Conservation (phyloP, 352 stramenopile species). For the Phytophthora pinifolia region DNA sequence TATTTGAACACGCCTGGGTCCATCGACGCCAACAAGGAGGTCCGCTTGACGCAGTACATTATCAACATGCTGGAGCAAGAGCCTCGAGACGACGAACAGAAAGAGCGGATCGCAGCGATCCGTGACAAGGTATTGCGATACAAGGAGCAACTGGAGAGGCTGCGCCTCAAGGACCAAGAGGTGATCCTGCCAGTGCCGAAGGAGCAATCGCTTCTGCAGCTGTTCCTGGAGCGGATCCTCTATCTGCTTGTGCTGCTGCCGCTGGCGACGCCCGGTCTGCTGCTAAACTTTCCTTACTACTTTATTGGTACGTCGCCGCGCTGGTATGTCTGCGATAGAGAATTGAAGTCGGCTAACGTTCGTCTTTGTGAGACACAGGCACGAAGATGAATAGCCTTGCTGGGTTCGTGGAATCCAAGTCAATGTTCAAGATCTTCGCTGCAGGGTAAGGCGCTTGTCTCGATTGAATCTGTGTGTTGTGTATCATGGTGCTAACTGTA, state of each 20-base stretch:
- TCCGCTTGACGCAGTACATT: slow-evolving; percentile 77
- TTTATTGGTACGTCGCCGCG: slow-evolving; percentile 56
- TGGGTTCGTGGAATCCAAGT: slow-evolving; percentile 72
- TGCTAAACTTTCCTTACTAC: slow-evolving; percentile 80
- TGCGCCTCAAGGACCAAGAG: slow-evolving; percentile 74
- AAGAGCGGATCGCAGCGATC: slow-evolving; percentile 37
- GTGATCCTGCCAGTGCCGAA: slow-evolving; percentile 48
- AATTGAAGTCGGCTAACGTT: neutral
- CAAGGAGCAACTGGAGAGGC: slow-evolving; percentile 51
- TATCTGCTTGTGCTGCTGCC: slow-evolving; percentile 72
- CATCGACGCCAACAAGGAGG: slow-evolving; percentile 70
- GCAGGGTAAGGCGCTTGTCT: slow-evolving; percentile 38
- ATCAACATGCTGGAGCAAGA: slow-evolving; percentile 70
- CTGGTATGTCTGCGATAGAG: neutral
- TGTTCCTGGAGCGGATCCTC: slow-evolving; percentile 67
- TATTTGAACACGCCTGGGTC: slow-evolving; percentile 62
- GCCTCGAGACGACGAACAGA: slow-evolving; percentile 34
- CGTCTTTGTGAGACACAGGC: slow-evolving; percentile 25
- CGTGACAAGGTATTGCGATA: slow-evolving; percentile 62
- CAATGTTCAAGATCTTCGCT: slow-evolving; percentile 83
- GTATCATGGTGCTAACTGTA: slow-evolving; percentile 7
- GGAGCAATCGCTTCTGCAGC: slow-evolving; percentile 52
- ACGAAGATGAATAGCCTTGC: slow-evolving; percentile 70
- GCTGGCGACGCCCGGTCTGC: slow-evolving; percentile 59
- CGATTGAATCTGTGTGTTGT: neutral